Evolutionary conservation across 2,329 filamentous ascomycete species (phyloP), one percentile per base, ranked within the genome.

Genomic region (Ophiostoma pallidulum): DNA sequence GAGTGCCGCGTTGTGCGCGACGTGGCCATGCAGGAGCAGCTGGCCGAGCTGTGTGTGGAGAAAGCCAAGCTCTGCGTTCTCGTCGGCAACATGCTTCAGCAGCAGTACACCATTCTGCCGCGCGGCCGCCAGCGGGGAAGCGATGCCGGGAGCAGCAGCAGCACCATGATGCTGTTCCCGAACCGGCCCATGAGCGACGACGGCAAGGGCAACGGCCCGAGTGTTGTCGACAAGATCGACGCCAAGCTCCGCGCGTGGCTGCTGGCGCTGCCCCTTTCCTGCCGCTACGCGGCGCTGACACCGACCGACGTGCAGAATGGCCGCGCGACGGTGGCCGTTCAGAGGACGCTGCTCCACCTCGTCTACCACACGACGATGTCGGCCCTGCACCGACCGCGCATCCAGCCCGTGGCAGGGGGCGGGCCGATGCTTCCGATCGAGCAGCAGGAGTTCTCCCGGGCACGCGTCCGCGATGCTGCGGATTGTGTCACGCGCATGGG

Each of bases 281-380:
- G 86, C 54, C 77, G 79, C 53, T 90, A 92, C 56, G 70, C 74
- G 14, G 68, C 70, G 6, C 64, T 80, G 18, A 73, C 69, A 29
- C 64, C 69, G 12, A 60, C 72, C 48, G 82, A 82, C 51, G 64
- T 78, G 42, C 72, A 77, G 45, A 73, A 80, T 16, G 81, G 80
- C 29, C 72, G 74, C 33, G 72, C 78, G 4, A 78, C 77, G 8
- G 58, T 79, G 43, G 73, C 74, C 0, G 55, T 95, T 3, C 88
- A 95, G 61, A 78, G 86, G 41, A 86, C 86, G n/a, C 72, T 96
- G 18, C 70, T 97, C 31, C 88, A 94, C 64, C 94, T 96, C 84
- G 81, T 95, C 2, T 95, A 94, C 65, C 86, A 89, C 63, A 94
- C 91, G 2, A 94, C 90, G 0, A 75, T 94, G 16, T 95, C 88